Conservation (phyloP, 768 basidiomycete genomes). For the Termitomyces bulborhizus region DNA sequence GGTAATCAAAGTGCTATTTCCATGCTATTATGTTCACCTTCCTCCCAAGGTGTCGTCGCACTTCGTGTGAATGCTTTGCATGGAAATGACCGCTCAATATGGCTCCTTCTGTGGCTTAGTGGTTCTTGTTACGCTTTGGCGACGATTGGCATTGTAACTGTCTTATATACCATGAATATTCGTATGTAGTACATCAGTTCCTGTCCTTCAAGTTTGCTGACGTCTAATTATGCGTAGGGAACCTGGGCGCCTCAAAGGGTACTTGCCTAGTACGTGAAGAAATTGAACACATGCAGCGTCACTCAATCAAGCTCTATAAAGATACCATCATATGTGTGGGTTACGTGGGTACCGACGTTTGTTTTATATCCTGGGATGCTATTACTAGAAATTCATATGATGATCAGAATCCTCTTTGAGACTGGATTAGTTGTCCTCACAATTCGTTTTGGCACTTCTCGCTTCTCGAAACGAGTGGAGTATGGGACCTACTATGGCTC, state of each 20-base stretch:
- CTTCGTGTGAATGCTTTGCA: constrained; percentile 10
- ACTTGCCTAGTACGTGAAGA: not conserved
- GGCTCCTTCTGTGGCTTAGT: constrained; percentile 3
- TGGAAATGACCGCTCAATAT: not conserved
- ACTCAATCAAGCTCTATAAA: not conserved
- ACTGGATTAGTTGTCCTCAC: constrained; percentile 5
- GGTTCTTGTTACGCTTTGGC: constrained; percentile 6
- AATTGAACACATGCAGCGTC: not conserved
- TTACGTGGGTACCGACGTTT: constrained; percentile 11
- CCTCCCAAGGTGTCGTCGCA: constrained; percentile 5
- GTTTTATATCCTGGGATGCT: not conserved
- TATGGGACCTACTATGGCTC: constrained; percentile 3
- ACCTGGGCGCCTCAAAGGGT: not conserved
- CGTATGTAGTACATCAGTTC: not conserved
- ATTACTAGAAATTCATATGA: not conserved
- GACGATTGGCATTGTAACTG: constrained; percentile 2
- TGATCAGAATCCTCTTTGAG: constrained; percentile 6
- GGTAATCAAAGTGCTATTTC: not conserved
- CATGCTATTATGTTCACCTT: not conserved
- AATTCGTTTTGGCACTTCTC: not conserved
- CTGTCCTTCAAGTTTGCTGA: not conserved
- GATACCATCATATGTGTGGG: constrained; percentile 8
- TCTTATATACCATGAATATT: not conserved
- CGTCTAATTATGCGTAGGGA: not conserved
- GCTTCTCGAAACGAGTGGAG: not conserved